Percentiles rank a stretch among this genome's conserved stretches.
Evolutionary conservation across 2,329 filamentous ascomycete genomes (phyloP).

Genomic region (Talaromyces sp.): DNA sequence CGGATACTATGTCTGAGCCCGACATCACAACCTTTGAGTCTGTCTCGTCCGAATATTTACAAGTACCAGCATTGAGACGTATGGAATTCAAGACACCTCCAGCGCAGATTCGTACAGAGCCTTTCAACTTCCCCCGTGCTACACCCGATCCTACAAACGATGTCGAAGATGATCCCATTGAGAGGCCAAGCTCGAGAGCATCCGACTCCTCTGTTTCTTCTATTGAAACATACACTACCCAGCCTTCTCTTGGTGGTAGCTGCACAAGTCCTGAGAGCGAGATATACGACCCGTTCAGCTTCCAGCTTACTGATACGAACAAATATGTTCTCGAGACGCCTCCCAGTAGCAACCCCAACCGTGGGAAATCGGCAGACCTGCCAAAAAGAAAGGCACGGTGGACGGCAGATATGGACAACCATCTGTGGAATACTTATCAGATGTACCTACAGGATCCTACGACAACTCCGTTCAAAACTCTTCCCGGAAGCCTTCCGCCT

Average conservation of each 20-base stretch:
- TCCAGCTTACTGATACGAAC: slow-evolving; percentile 41
- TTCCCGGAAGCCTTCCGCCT: slow-evolving; percentile 62
- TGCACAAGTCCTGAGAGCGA: slow-evolving; percentile 63
- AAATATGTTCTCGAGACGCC: slow-evolving; percentile 42
- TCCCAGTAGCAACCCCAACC: slow-evolving; percentile 33
- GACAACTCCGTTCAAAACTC: slow-evolving; percentile 66
- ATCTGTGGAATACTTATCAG: slow-evolving; percentile 66
- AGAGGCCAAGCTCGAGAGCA: slow-evolving; percentile 57
- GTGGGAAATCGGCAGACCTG: slow-evolving; percentile 27
- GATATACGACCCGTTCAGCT: slow-evolving; percentile 54
- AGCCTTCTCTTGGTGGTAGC: slow-evolving; percentile 58
- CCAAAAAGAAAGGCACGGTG: slow-evolving; percentile 43
- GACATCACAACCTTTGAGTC: slow-evolving; percentile 28
- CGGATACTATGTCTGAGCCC: slow-evolving; percentile 30
- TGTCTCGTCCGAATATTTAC: slow-evolving; percentile 36
- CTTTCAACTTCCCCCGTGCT: slow-evolving; percentile 32
- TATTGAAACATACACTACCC: slow-evolving; percentile 56
- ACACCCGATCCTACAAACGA: slow-evolving; percentile 36
- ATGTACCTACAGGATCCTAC: slow-evolving; percentile 65
- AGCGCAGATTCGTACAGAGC: slow-evolving; percentile 44
- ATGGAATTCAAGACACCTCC: slow-evolving; percentile 46
- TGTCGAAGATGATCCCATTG: slow-evolving; percentile 43
- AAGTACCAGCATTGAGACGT: slow-evolving; percentile 40
- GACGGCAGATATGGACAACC: slow-evolving; percentile 64
- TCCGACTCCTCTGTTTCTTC: slow-evolving; percentile 65